phyloP scores from a whole-genome alignment of 148 eudicot species.

The Spergularia bocconei region DNA sequence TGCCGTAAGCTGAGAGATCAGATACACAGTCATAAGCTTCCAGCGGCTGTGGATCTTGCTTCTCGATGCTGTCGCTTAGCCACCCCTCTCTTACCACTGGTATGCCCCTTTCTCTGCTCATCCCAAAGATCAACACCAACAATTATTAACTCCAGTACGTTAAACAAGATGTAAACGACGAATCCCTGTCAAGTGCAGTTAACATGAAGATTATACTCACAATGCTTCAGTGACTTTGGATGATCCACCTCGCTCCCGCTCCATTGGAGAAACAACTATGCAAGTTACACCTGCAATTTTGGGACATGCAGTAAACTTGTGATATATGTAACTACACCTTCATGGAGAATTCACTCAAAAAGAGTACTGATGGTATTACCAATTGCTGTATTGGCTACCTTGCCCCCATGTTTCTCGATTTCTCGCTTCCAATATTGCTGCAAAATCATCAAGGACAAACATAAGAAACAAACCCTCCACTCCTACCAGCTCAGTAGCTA shows the following conservation, averaged over 20 bases:
- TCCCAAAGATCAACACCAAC: neutral
- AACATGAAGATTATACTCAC: slow-evolving; percentile 38
- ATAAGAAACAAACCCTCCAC: neutral
- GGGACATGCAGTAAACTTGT: neutral
- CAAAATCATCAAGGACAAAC: neutral
- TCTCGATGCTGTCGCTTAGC: slow-evolving; percentile 71
- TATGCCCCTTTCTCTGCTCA: slow-evolving; percentile 54
- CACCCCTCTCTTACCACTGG: slow-evolving; percentile 76
- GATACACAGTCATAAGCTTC: slow-evolving; percentile 66
- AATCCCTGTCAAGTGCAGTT: too few species aligned
- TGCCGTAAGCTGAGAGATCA: slow-evolving; percentile 52
- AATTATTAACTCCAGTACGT: neutral
- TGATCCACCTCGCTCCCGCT: slow-evolving; percentile 78
- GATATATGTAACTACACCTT: neutral
- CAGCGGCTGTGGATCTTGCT: slow-evolving; percentile 53
- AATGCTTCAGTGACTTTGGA: slow-evolving; percentile 74
- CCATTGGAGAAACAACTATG: slow-evolving; percentile 58
- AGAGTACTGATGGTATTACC: slow-evolving; percentile 34
- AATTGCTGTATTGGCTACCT: slow-evolving; percentile 60
- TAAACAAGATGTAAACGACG: neutral
- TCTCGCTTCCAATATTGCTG: slow-evolving; percentile 71
- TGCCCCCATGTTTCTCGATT: slow-evolving; percentile 76
- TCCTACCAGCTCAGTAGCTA: neutral
- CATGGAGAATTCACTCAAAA: too few species aligned
- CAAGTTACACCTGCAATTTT: slow-evolving; percentile 57